A percentile compares a stretch with the other conserved stretches of the same genome.
Conservation (phyloP, 495 filamentous ascomycete genomes). For the Jackrogersella minutella region DNA sequence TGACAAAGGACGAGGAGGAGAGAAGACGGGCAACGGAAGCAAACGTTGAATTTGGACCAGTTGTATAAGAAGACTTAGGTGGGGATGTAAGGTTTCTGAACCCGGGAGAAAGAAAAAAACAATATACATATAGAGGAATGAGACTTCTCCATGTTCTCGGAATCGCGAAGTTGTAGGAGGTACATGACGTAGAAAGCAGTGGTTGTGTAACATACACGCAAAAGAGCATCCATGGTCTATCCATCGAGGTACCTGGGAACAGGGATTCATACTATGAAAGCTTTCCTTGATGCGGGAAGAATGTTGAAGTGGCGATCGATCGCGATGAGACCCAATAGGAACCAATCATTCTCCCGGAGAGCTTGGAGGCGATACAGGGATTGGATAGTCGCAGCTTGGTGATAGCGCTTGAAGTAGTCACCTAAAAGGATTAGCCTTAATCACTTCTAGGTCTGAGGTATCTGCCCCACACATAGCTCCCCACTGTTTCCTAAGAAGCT, state of each 20-base stretch:
- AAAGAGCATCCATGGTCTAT: constrained; percentile 6
- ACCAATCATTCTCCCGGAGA: constrained; percentile 16
- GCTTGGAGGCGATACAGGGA: constrained; percentile 20
- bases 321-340: constrained; percentile 18
- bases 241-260: constrained; percentile 9
- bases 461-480: too few relatives aligned
- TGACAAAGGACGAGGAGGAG: constrained; percentile 7
- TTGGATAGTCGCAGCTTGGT: constrained; percentile 23
- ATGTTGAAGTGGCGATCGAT: constrained; percentile 40
- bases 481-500: constrained; percentile 13
- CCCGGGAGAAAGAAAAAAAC: neutral
- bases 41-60: neutral
- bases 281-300: constrained; percentile 42
- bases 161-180: constrained; percentile 22
- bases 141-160: constrained; percentile 26
- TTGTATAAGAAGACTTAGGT: neutral
- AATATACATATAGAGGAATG: constrained; percentile 31
- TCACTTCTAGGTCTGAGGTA: constrained; percentile 1
- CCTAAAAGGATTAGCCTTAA: constrained; percentile 10
- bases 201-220: constrained; percentile 23
- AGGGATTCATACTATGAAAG: constrained; percentile 26
- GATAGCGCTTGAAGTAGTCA: constrained; percentile 32
- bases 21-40: neutral
- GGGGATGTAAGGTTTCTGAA: neutral
- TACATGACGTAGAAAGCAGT: constrained; percentile 6